phyloP scores from a whole-genome alignment of 352 stramenopile genomes.

The Globisporangium rhizosaccharum region DNA sequence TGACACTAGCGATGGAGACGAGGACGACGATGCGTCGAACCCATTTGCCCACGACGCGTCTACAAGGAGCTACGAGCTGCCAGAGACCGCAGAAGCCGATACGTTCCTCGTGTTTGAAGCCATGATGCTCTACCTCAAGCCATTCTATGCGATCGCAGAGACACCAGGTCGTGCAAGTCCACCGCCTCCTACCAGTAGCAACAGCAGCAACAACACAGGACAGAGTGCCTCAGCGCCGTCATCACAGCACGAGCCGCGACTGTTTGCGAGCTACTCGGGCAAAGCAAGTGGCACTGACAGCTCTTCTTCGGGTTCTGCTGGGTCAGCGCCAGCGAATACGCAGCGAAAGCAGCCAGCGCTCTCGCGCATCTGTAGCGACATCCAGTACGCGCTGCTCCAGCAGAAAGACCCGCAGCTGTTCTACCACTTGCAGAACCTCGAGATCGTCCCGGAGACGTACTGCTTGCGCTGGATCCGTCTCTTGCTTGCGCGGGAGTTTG shows the following conservation, averaged over 20 bases:
- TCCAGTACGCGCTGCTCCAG: slow-evolving; percentile 74
- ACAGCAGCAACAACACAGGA: background rate
- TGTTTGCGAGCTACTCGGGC: slow-evolving; percentile 20
- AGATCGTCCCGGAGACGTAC: slow-evolving; percentile 79
- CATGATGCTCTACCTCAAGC: slow-evolving; percentile 74
- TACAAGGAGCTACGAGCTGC: slow-evolving; percentile 16
- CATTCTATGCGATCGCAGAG: slow-evolving; percentile 71
- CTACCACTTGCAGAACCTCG: slow-evolving; percentile 74
- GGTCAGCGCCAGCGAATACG: background rate
- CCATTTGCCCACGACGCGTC: background rate
- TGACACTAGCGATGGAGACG: background rate
- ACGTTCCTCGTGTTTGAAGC: slow-evolving; percentile 72
- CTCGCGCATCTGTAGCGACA: slow-evolving; percentile 58
- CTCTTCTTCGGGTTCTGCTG: background rate
- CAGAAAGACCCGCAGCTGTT: slow-evolving; percentile 79
- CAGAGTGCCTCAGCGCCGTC: background rate
- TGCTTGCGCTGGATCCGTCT: slow-evolving; percentile 78
- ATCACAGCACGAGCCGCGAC: slow-evolving; percentile 19
- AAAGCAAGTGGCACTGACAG: slow-evolving; percentile 19
- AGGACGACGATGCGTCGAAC: background rate
- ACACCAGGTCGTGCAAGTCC: slow-evolving; percentile 4
- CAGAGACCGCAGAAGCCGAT: slow-evolving; percentile 46
- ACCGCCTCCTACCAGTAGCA: background rate
- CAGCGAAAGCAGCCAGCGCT: slow-evolving; percentile 32
- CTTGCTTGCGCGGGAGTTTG: slow-evolving; percentile 72